Evolutionary conservation across 805 yeast genomes (phyloP).

Genomic region (Cyberlindnera maclurae): DNA sequence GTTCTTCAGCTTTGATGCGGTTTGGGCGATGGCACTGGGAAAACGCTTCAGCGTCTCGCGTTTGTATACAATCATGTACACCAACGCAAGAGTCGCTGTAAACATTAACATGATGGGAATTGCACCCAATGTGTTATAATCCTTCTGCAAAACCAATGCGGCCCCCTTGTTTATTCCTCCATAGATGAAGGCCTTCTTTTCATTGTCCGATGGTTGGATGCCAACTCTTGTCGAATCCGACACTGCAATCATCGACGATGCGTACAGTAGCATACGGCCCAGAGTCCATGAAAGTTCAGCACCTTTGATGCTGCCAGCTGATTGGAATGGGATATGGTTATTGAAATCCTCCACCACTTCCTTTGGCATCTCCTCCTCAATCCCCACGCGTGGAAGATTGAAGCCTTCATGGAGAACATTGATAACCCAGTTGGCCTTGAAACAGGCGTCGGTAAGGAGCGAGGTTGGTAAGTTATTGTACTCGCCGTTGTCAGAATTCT

Average conservation of each 20-base stretch:
- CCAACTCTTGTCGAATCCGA: conserved; percentile 11
- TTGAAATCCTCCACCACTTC: conserved; percentile 17
- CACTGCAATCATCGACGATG: conserved; percentile 43
- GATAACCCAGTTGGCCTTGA: conserved; percentile 92
- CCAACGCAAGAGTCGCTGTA: background rate
- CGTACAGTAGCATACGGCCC: conserved; percentile 79
- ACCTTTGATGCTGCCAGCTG: conserved; percentile 74
- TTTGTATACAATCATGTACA: conserved; percentile 11
- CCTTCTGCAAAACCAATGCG: conserved; percentile 3
- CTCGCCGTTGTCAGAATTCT: conserved; percentile 43
- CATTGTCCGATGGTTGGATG: conserved; percentile 21
- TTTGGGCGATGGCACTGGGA: conserved; percentile 10
- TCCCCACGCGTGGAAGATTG: conserved; percentile 66
- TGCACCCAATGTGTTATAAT: conserved; percentile 2
- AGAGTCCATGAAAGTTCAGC: conserved; percentile 92
- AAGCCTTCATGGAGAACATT: conserved; percentile 90
- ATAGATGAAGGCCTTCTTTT: conserved; percentile 15
- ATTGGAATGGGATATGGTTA: conserved; percentile 61
- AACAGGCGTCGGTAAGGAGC: conserved; percentile 70
- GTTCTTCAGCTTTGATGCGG: conserved; percentile 10
- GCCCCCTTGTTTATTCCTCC: conserved; percentile 13
- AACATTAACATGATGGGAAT: conserved; percentile 10
- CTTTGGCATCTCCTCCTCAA: conserved; percentile 34
- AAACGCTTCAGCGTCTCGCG: conserved; percentile 9
- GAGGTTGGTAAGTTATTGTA: conserved; percentile 53